Base-by-base conservation (phyloP, 495 filamentous ascomycete species). In the Aspergillus nidulans region DNA sequence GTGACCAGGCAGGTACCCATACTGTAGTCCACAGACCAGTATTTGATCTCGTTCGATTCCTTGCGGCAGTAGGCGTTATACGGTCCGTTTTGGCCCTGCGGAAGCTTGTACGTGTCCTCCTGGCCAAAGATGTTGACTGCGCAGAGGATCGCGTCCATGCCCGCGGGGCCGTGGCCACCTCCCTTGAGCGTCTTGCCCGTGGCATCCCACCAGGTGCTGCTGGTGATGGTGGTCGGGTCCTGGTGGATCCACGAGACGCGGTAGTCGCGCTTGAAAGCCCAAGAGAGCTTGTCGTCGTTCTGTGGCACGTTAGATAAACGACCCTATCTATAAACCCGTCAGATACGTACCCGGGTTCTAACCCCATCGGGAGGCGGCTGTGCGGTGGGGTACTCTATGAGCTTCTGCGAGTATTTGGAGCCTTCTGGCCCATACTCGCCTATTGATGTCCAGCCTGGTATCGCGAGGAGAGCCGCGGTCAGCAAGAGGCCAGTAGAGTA, bases 111-210 rank as follows among this genome's bases (percentile, higher is more conserved):
- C 15, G 26, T 23, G 20, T 45, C 42, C 15, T 60, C 45, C 53
- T 65, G 63, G 19, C 46, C 50, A 41, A 65, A 65, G 36, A 45
- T 43, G 44, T 65, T 65, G 13, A 65, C 43, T 6, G 63, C 63
- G 50, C 63, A 65, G 39, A 58, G 26, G 41, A 65, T 57, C 36
- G 24, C 30, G 15, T 59, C 57, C 18, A 3, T 15, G 6, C 19
- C 34, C 13, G 4, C 46, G 18, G 48, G 5, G 12, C 15, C 15
- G n/a, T 4, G 34, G 16, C 4, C n/a, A n/a, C 48, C 48, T 28
- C 36, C 24, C 24, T 28, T 19, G 34, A 42, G n/a, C 39, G 28
- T 38, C 16, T 55, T 46, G 28, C 41, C 49, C 30, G 53, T 55
- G 13, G 49, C 43, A 18, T 41, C 42, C 57, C 52, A 60, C 47